phyloP scores from a whole-genome alignment of 176 grass and related monocot genomes.

The Zoysia pacifica region DNA sequence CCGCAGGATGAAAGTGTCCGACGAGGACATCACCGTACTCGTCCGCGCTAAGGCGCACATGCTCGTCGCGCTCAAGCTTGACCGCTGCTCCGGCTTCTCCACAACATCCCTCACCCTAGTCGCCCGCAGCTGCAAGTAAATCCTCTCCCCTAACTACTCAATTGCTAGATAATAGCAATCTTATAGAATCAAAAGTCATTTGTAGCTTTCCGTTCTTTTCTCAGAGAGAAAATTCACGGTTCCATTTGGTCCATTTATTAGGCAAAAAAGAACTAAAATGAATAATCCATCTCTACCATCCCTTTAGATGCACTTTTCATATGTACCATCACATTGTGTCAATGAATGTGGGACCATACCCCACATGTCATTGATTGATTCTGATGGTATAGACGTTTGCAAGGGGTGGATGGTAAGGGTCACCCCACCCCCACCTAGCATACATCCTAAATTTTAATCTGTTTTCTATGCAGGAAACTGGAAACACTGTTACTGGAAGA shows the following conservation, averaged over 20 bases:
- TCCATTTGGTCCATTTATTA: not conserved
- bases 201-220: not conserved
- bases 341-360: too few species aligned
- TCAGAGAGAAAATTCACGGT: not conserved
- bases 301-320: too few species aligned
- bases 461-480: conserved; percentile 61
- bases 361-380: too few species aligned
- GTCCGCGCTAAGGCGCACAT: conserved; percentile 63
- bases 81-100: conserved; percentile 93
- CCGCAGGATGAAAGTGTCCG: conserved; percentile 75
- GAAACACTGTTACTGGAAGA: conserved; percentile 85
- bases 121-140: conserved; percentile 74
- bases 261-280: not conserved
- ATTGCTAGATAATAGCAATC: not conserved
- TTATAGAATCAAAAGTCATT: not conserved
- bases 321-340: too few species aligned
- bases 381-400: not conserved
- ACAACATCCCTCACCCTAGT: conserved; percentile 64
- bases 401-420: not conserved
- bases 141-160: not conserved
- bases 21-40: conserved; percentile 63
- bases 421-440: not conserved
- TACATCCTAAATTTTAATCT: not conserved
- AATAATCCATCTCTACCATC: too few species aligned
- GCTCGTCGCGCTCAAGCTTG: conserved; percentile 79